phyloP scores from a whole-genome alignment of 2,329 filamentous ascomycete species.

The Venturia oleaginea region DNA sequence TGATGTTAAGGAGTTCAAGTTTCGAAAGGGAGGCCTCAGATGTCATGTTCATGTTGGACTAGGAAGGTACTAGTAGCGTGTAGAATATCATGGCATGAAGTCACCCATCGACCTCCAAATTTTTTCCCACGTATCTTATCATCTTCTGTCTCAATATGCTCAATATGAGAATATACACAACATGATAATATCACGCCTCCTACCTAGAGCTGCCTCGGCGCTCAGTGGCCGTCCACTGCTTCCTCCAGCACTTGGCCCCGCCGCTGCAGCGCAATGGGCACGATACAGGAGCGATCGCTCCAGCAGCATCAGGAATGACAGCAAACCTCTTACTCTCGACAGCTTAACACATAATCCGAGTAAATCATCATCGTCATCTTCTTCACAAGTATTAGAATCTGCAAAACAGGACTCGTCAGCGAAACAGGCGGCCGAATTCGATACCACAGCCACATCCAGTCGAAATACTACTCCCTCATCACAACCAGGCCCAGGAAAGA shows the following conservation, averaged over 20 bases:
- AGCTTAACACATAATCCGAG: not conserved
- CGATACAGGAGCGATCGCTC: slow-evolving; percentile 10
- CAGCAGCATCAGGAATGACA: not conserved
- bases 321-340: not conserved
- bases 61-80: not conserved
- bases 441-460: slow-evolving; percentile 21
- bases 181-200: slow-evolving; percentile 6
- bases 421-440: slow-evolving; percentile 29
- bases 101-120: not conserved
- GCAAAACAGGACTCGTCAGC: slow-evolving; percentile 20
- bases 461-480: slow-evolving; percentile 22
- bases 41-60: too few relatives aligned
- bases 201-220: not conserved
- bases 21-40: too few relatives aligned
- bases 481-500: slow-evolving; percentile 20
- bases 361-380: not conserved
- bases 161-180: not conserved
- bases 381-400: not conserved
- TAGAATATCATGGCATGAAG: not conserved
- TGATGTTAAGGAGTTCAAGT: slow-evolving; percentile 20
- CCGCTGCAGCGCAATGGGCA: slow-evolving; percentile 2
- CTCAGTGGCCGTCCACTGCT: not conserved
- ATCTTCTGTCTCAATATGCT: not conserved
- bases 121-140: too few relatives aligned
- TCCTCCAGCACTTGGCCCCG: not conserved